A percentile compares a stretch with the other conserved stretches of the same genome.
phyloP scores from a whole-genome alignment of 352 stramenopile species.

The Phytophthora ohioensis region DNA sequence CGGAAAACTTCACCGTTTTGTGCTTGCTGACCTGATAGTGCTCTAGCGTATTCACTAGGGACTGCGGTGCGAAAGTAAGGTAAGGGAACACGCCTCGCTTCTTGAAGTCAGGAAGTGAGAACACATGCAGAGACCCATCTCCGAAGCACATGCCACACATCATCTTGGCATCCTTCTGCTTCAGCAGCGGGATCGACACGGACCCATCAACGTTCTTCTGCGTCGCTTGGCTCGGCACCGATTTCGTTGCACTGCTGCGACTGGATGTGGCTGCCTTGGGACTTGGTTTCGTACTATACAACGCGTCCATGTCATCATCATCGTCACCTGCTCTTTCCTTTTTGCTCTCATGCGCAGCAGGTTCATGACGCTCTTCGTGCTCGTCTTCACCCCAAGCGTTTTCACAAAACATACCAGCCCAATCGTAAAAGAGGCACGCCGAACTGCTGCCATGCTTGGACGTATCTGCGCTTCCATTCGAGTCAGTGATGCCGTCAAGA shows the following conservation, averaged over 20 bases:
- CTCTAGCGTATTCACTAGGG: conserved; percentile 80
- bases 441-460: conserved; percentile 61
- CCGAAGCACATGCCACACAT: conserved; percentile 89
- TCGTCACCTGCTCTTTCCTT: conserved; percentile 40
- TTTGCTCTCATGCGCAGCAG: conserved; percentile 20
- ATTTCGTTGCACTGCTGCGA: conserved; percentile 25
- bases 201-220: conserved; percentile 47
- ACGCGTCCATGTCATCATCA: conserved; percentile 77
- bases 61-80: conserved; percentile 82
- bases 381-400: conserved; percentile 68
- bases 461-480: conserved; percentile 41
- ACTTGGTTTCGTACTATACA: conserved; percentile 68
- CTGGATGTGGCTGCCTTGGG: conserved; percentile 23
- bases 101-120: conserved; percentile 84
- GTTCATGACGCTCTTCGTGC: conserved; percentile 41
- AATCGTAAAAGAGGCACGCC: conserved; percentile 87
- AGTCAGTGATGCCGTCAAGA: conserved; percentile 40
- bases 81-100: conserved; percentile 86
- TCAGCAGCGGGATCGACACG: conserved; percentile 61
- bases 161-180: conserved; percentile 66
- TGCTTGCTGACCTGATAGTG: conserved; percentile 66
- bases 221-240: not conserved
- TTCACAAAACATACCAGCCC: conserved; percentile 81
- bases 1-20: conserved; percentile 62
- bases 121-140: conserved; percentile 84